phyloP scores from a whole-genome alignment of 768 basidiomycete genomes.

The Leccinum longicurvipes region DNA sequence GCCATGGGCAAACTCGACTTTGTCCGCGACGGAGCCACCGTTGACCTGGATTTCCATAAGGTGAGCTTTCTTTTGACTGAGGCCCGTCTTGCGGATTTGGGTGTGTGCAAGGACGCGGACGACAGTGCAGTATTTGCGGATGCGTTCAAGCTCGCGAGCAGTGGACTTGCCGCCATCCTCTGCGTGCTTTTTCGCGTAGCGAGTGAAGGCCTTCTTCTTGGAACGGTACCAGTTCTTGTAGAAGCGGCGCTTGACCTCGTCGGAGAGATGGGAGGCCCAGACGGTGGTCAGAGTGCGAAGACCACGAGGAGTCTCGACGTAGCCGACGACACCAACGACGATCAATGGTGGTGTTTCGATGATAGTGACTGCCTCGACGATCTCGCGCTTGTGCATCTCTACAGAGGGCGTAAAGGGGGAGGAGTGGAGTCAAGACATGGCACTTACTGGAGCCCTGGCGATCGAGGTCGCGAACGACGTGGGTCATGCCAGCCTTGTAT shows the following conservation, averaged over 20 bases:
- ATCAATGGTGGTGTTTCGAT: slow-evolving; percentile 97
- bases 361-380: slow-evolving; percentile 96
- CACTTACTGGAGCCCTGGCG: slow-evolving; percentile 97
- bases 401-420: slow-evolving; percentile 8
- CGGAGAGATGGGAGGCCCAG: slow-evolving; percentile 96
- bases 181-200: slow-evolving; percentile 98
- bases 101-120: slow-evolving; percentile 99
- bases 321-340: slow-evolving; percentile 96
- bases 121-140: slow-evolving; percentile 99
- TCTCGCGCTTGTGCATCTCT: slow-evolving; percentile 99
- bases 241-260: slow-evolving; percentile 98
- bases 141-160: slow-evolving; percentile 95
- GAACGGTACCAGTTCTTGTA: slow-evolving; percentile 99
- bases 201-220: slow-evolving; percentile 99
- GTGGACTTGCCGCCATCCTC: slow-evolving; percentile 92
- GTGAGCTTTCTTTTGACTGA: slow-evolving; percentile 99
- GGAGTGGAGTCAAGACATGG: not conserved
- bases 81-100: slow-evolving; percentile 96
- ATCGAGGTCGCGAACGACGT: slow-evolving; percentile 98
- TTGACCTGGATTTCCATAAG: slow-evolving; percentile 99
- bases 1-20: slow-evolving; percentile 91
- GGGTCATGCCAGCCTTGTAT: slow-evolving; percentile 99
- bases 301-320: slow-evolving; percentile 99
- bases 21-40: slow-evolving; percentile 93
- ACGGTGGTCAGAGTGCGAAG: slow-evolving; percentile 98